Evolutionary conservation across 2,329 filamentous ascomycete genomes (phyloP), one percentile per base, ranked within the genome.

Genomic region (Celoporthe dispersa): DNA sequence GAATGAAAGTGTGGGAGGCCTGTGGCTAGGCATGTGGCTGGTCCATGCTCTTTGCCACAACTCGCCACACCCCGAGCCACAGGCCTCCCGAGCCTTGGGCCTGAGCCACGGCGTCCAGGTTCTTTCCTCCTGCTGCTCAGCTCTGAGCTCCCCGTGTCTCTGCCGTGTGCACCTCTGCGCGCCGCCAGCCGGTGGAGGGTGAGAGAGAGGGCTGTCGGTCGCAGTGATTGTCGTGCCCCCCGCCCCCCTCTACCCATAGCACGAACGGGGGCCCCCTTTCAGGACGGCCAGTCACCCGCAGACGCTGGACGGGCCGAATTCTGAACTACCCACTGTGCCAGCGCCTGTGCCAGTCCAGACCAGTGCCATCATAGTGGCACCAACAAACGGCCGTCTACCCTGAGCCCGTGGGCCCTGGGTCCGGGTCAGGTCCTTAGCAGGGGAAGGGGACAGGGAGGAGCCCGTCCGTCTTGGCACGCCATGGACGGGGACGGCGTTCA

Each of bases 1-100:
- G 63, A 71, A 69, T 69, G 8, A 64, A 37, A 19, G n/a, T 37
- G 63, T 64, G 60, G 69, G 69, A 71, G 69, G 69, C 69, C 69
- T 71, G 69, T 71, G 69, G 69, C 69, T 69, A 63, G 67, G 7
- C 44, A 6, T 67, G 69, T 71, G 69, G 69, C 69, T 71, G 55
- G 48, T 66, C n/a, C 63, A 67, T 71, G 62, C 31, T 16, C 39
- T 62, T 69, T 33, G 69, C 67, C 67, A 71, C 69, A 66, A 14
- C 37, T 39, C 60, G n/a, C 25, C 60, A 63, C 60, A 37, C 8
- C 12, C 12, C 44, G n/a, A 48, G 44, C 44, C 44, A 48, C 44
- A n/a, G 44, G 44, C 44, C 44, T 48, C 44, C 44, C 44, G 22
- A 8, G 22, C 44, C 44, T 11, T 0, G 44, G 8, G 22, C 44